phyloP scores from a whole-genome alignment of 106 monocot genomes.

The Agapanthus africanus region DNA sequence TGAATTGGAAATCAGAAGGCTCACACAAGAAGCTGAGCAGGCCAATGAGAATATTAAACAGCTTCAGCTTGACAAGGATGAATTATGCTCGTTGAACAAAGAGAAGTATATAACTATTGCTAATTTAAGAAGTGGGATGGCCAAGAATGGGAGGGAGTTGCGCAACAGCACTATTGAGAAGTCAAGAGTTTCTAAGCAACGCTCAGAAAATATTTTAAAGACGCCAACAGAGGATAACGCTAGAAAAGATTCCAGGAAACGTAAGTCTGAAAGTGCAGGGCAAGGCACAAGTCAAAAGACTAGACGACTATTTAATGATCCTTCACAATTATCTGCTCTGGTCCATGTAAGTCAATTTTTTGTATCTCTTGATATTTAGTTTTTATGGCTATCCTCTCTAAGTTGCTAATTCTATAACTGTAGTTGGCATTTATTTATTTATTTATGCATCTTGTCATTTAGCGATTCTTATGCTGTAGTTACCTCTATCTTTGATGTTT shows the following conservation, averaged over 20 bases:
- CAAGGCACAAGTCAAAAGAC: slow-evolving; percentile 12
- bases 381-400: background rate
- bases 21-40: slow-evolving; percentile 19
- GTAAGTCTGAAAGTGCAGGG: slow-evolving; percentile 3
- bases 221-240: slow-evolving; percentile 4
- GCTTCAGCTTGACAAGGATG: slow-evolving; percentile 26
- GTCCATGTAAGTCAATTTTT: slow-evolving; percentile 25
- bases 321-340: slow-evolving; percentile 9
- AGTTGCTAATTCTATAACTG: background rate
- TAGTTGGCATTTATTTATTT: background rate
- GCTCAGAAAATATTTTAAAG: slow-evolving; percentile 9
- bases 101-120: slow-evolving; percentile 36
- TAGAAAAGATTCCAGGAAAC: slow-evolving; percentile 12
- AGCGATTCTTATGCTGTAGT: background rate
- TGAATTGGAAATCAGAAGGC: slow-evolving; percentile 24
- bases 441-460: background rate
- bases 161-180: background rate
- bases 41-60: slow-evolving; percentile 26
- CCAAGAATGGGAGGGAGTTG: slow-evolving; percentile 13
- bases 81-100: slow-evolving; percentile 17
- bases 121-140: slow-evolving; percentile 29
- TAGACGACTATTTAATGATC: background rate
- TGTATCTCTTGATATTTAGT: no score
- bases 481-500: background rate
- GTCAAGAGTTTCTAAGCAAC: slow-evolving; percentile 13